phyloP scores from a whole-genome alignment of 768 basidiomycete species.

The Leucocoprinus birnbaumii region DNA sequence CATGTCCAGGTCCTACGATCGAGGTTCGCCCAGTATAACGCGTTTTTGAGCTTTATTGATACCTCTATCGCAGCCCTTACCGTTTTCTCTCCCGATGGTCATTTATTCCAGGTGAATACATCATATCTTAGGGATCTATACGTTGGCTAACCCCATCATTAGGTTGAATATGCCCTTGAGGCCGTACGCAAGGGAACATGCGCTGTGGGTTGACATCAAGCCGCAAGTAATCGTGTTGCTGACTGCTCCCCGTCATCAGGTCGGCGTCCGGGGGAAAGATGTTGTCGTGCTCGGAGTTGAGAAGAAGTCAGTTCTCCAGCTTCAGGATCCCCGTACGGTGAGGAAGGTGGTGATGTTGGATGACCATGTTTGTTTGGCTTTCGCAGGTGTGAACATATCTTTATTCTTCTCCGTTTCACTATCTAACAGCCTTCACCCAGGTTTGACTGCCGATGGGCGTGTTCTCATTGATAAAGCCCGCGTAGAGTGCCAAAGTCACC shows the following conservation, averaged over 20 bases:
- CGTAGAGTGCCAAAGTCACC: slow-evolving; percentile 96
- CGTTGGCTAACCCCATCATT: slow-evolving; percentile 13
- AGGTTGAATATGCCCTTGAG: slow-evolving; percentile 99
- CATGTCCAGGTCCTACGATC: slow-evolving; percentile 97
- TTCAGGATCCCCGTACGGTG: slow-evolving; percentile 97
- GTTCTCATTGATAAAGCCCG: slow-evolving; percentile 98
- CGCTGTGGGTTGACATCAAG: slow-evolving; percentile 54
- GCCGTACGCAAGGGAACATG: slow-evolving; percentile 97
- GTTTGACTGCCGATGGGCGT: slow-evolving; percentile 95
- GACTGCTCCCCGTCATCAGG: slow-evolving; percentile 33
- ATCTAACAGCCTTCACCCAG: slow-evolving; percentile 40
- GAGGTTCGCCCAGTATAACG: slow-evolving; percentile 52
- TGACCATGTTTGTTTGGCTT: slow-evolving; percentile 95
- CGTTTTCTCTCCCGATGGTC: slow-evolving; percentile 98
- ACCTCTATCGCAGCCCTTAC: slow-evolving; percentile 70
- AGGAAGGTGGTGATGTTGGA: slow-evolving; percentile 98
- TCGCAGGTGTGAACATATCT: slow-evolving; percentile 72
- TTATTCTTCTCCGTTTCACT: slow-evolving; percentile 4
- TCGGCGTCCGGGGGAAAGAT: slow-evolving; percentile 92
- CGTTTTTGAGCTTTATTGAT: not conserved
- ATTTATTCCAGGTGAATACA: slow-evolving; percentile 85
- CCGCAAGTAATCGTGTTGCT: not conserved
- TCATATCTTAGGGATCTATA: slow-evolving; percentile 9
- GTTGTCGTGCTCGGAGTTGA: slow-evolving; percentile 97
- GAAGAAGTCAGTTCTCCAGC: slow-evolving; percentile 96